Percentiles rank a stretch among this genome's conserved stretches.
Conservation (phyloP, 1,139 yeast genomes). For the Taphrina wiesneri region DNA sequence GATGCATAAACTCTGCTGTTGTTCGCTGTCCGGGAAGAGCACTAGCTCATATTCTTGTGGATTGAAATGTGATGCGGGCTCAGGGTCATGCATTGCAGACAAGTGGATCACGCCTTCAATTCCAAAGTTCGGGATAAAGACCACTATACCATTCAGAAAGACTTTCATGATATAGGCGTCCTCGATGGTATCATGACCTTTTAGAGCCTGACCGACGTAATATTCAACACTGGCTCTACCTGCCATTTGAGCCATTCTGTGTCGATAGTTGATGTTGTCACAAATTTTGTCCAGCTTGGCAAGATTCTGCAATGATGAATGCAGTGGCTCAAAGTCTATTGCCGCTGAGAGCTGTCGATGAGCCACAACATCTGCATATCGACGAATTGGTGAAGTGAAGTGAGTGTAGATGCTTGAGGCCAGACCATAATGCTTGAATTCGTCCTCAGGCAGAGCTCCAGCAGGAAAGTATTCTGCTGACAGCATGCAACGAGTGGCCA, state of each 20-base stretch:
- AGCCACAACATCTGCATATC: slow-evolving; percentile 96
- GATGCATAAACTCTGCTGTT: slow-evolving; percentile 56
- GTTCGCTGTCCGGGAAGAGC: slow-evolving; percentile 51
- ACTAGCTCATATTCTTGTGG: slow-evolving; percentile 75
- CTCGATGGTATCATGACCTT: slow-evolving; percentile 65
- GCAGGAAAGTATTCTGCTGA: slow-evolving; percentile 97
- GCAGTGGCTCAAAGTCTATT: slow-evolving; percentile 84
- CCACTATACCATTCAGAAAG: slow-evolving; percentile 92
- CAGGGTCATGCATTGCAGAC: slow-evolving; percentile 69
- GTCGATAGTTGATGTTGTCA: slow-evolving; percentile 86
- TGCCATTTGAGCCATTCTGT: slow-evolving; percentile 97
- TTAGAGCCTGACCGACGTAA: slow-evolving; percentile 96
- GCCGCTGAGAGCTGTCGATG: slow-evolving; percentile 98
- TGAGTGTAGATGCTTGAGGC: slow-evolving; percentile 98
- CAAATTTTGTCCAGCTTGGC: slow-evolving; percentile 86
- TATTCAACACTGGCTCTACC: slow-evolving; percentile 97
- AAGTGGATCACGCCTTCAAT: slow-evolving; percentile 89
- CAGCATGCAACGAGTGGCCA: slow-evolving; percentile 99
- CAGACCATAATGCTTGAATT: slow-evolving; percentile 92
- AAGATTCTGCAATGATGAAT: slow-evolving; percentile 81
- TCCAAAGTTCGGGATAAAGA: slow-evolving; percentile 91
- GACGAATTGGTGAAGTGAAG: slow-evolving; percentile 96
- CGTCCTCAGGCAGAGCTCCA: slow-evolving; percentile 91
- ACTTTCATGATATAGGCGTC: slow-evolving; percentile 92
- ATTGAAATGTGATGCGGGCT: slow-evolving; percentile 63